Base-by-base conservation (phyloP, 2,329 filamentous ascomycete species). In the Aspergillus melleus region DNA sequence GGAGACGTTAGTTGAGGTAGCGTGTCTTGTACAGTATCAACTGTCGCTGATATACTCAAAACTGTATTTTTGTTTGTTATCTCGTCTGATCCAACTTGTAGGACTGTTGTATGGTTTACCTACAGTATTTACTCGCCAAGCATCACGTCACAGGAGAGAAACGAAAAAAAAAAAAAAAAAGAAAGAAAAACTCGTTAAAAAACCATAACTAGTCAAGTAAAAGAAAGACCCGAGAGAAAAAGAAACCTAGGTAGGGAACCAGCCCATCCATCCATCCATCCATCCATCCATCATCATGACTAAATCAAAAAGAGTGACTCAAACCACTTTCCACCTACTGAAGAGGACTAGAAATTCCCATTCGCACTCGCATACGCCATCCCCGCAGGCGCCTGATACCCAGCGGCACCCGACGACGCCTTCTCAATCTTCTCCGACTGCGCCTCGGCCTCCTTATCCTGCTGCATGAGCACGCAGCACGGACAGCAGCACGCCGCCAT, bases 401-500 rank as follows among this genome's bases (percentile, higher is more conserved):
- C 36, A 42, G 36, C 36, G 3, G 36, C 36, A 8, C 36, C 68
- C 8, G 60, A 63, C 22, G 58, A 63, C 22, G 58, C 55, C 29
- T 64, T 58, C 24, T 42, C 36, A 14, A 57, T 20, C 6, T 47
- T 54, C 4, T 60, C 59, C 4, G 62, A 61, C 57, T 70, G 64
- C 8, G 52, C 58, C 19, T 68, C 64, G 12, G 69, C 79, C 67
- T 87, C 85, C 64, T 85, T 84, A 68, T 86, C 83, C 58, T 86
- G 79, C 75, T 88, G 85, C 63, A 86, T 78, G 59, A 86, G 71
- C 6, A 79, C 77, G 67, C 85, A 87, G 78, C 83, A 86, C 39
- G 76, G 70, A 70, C 85, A 87, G 75, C 80, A 87, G 71, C 76
- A 85, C 14, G 80, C 74, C n/a, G 74, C 70, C 65, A 80, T 81